phyloP scores from a whole-genome alignment of 805 yeast species.

The Nakazawaea peltata region DNA sequence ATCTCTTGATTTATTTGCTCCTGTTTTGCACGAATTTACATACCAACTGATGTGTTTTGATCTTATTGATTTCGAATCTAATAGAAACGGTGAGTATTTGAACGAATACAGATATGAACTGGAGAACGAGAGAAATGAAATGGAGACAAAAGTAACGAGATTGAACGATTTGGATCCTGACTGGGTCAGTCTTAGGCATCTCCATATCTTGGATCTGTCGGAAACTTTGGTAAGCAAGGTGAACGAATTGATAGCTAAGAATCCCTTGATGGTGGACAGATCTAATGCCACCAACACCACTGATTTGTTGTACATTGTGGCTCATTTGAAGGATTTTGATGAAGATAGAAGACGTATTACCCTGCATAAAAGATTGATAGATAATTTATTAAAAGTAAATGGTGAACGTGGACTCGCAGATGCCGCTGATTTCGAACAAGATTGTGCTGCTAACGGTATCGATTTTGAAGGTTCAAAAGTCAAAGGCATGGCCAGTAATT shows the following conservation, averaged over 20 bases:
- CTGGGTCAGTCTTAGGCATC: slow-evolving; percentile 65
- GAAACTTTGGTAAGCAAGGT: slow-evolving; percentile 52
- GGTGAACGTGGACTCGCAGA: slow-evolving; percentile 54
- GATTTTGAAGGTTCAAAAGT: slow-evolving; percentile 60
- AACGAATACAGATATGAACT: slow-evolving; percentile 43
- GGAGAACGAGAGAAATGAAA: slow-evolving; percentile 43
- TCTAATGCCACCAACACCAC: slow-evolving; percentile 55
- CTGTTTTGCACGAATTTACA: slow-evolving; percentile 80
- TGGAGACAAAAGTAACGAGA: slow-evolving; percentile 35
- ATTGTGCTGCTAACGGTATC: slow-evolving; percentile 64
- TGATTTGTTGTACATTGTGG: slow-evolving; percentile 70
- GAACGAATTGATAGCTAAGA: slow-evolving; percentile 58
- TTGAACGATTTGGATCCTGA: slow-evolving; percentile 58
- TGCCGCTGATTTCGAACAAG: slow-evolving; percentile 81
- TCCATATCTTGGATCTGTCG: slow-evolving; percentile 68
- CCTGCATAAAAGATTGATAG: slow-evolving; percentile 53
- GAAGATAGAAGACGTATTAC: slow-evolving; percentile 55
- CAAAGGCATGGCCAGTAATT: slow-evolving; percentile 50
- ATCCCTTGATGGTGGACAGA: slow-evolving; percentile 69
- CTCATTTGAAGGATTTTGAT: slow-evolving; percentile 59
- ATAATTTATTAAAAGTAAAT: slow-evolving; percentile 55
- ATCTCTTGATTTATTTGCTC: slow-evolving; percentile 74
- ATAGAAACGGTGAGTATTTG: slow-evolving; percentile 11
- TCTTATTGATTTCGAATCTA: slow-evolving; percentile 30
- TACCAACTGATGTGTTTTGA: slow-evolving; percentile 93